Percentiles rank a stretch among this genome's conserved stretches.
Conservation (phyloP, 2,329 filamentous ascomycete species). For the Metarhizium anisopliae region DNA sequence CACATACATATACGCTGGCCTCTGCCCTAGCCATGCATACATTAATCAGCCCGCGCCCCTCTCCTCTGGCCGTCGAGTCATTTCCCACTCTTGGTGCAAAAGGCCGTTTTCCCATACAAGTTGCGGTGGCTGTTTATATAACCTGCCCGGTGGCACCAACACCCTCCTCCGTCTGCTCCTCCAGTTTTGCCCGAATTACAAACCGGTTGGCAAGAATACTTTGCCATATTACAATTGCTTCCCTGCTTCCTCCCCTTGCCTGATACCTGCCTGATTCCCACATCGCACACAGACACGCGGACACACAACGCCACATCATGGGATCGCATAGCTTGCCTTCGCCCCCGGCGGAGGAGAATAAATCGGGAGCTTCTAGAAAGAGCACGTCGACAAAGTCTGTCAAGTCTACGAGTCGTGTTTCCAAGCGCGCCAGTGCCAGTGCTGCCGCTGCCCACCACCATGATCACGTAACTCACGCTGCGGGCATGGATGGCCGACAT, state of each 20-base stretch:
- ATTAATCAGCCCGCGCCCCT: constrained; percentile 4
- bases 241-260: too few species aligned
- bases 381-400: constrained; percentile 34
- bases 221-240: too few species aligned
- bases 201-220: background rate
- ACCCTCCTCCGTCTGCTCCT: background rate
- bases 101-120: background rate
- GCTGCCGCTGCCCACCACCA: constrained; percentile 27
- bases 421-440: constrained; percentile 38
- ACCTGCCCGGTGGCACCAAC: background rate
- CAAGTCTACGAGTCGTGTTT: constrained; percentile 41
- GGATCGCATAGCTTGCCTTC: constrained; percentile 39
- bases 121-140: constrained; percentile 1
- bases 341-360: constrained; percentile 41
- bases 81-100: background rate
- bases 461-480: constrained; percentile 23
- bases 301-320: constrained; percentile 27
- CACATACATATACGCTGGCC: background rate
- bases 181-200: background rate
- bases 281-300: background rate
- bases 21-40: background rate
- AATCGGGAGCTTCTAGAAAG: constrained; percentile 27
- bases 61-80: constrained; percentile 1
- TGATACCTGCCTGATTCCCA: background rate
- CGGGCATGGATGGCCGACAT: constrained; percentile 44